Base-by-base conservation (phyloP, 75 land plant species). In the Sequoia sempervirens region DNA sequence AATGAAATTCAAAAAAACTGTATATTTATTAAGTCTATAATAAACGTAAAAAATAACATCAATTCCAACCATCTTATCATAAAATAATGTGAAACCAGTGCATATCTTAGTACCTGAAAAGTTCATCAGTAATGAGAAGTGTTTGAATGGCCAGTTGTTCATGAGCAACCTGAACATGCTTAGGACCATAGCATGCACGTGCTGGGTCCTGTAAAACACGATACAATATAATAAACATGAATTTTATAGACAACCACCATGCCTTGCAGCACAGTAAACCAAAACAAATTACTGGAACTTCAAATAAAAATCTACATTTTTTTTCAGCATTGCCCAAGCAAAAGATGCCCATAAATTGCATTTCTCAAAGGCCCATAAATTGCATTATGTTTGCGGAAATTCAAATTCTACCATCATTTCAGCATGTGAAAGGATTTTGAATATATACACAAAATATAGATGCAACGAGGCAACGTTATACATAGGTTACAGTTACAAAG, bases 161-260 rank as follows among this genome's bases (percentile, higher is more conserved):
- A 87, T 96, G 93, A 14, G 99, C 99, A 84, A 93, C 87, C 83
- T 91, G 92, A 45, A 96, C 99, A 86, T 97, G 95, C 84, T 89
- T 93, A 75, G 96, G 96, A 28, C 99, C 99, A 89, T 97, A 97
- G 74, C 95, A 93, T 47, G 94, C 95, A 53, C 99, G 93, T 18
- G 85, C 80, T 26, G 96, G 82, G 76, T 96, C 99, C 66, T 61
- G 66, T 61, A 23, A 61, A 91, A 90, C 28, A 20, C 54, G 52
- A 79, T 40, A 64, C 15, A 17, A 6, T 26, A 23, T 20, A 61
- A 61, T 61, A 61, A 61, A 61, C 66, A 23, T 61, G 37, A 30
- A 43, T 81, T n/a, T 81, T 81, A 32, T 0, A 36, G 82, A 41
- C 34, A 18, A 81, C 28, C 40, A 30, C 30, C 40, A 0, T 81